phyloP scores from a whole-genome alignment of 208 protist genomes.

The Lotmaria passim region DNA sequence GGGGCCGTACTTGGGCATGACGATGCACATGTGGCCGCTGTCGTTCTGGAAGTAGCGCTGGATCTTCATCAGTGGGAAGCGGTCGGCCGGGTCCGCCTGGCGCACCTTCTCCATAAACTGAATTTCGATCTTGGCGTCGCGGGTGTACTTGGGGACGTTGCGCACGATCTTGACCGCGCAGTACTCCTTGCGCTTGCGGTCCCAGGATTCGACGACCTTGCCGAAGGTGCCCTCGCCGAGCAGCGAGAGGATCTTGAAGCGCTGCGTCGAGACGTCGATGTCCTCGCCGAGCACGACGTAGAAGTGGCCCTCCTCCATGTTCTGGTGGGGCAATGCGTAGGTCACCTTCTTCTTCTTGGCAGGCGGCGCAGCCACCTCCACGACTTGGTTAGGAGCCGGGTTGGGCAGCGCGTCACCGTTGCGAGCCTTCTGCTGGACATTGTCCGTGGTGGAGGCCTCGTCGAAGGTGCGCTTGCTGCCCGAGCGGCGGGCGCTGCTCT shows the following conservation, averaged over 20 bases:
- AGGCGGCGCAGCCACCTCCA: conserved; percentile 45
- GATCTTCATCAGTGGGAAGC: conserved; percentile 80
- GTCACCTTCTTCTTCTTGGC: conserved; percentile 84
- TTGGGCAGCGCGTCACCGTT: conserved; percentile 20
- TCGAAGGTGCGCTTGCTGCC: conserved; percentile 85
- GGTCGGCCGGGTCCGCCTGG: conserved; percentile 68
- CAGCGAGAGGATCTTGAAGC: conserved; percentile 91
- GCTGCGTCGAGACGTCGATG: conserved; percentile 84
- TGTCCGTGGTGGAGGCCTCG: conserved; percentile 59
- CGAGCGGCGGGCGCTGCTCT: conserved; percentile 51
- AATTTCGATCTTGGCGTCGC: conserved; percentile 89
- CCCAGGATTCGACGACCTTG: conserved; percentile 90
- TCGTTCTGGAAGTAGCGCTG: conserved; percentile 85
- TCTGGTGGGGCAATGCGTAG: conserved; percentile 82
- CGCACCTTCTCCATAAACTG: conserved; percentile 85
- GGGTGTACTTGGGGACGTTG: conserved; percentile 85
- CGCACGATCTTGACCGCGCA: conserved; percentile 91
- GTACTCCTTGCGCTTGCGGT: conserved; percentile 87
- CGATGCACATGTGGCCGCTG: conserved; percentile 85
- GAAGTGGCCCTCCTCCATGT: conserved; percentile 91
- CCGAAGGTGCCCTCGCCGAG: conserved; percentile 90
- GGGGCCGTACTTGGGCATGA: conserved; percentile 70
- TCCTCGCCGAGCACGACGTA: conserved; percentile 91
- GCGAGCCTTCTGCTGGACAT: conserved; percentile 26
- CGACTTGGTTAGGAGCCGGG: conserved; percentile 42